A percentile compares a stretch with the other conserved stretches of the same genome.
Evolutionary conservation across 352 stramenopile species (phyloP).

Genomic region (Globisporangium mamillatum): DNA sequence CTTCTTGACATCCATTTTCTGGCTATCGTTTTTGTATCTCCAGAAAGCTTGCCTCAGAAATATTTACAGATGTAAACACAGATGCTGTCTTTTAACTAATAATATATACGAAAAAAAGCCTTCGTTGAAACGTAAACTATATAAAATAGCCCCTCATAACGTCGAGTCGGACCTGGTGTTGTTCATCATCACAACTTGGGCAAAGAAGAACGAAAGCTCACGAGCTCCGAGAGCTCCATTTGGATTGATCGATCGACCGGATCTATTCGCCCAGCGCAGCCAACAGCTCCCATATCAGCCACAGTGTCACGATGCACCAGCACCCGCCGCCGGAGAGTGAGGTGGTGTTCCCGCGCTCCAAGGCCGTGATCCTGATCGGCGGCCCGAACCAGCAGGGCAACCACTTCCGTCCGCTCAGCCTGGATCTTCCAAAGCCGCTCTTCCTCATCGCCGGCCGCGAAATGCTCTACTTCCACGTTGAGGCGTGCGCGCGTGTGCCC

Average conservation of each 20-base stretch:
- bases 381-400: slow-evolving; percentile 85
- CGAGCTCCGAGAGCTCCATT: slow-evolving; percentile 2
- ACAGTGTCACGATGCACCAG: slow-evolving; percentile 5
- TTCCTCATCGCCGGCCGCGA: slow-evolving; percentile 84
- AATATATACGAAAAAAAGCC: background rate
- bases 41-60: background rate
- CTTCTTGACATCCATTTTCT: background rate
- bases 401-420: slow-evolving; percentile 83
- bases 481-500: slow-evolving; percentile 77
- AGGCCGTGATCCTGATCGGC: slow-evolving; percentile 86
- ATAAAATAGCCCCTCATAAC: background rate
- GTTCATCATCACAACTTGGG: background rate
- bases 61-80: background rate
- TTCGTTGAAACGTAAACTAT: background rate
- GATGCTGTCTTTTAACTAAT: background rate
- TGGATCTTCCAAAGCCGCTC: slow-evolving; percentile 84
- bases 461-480: slow-evolving; percentile 89
- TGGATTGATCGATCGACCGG: background rate
- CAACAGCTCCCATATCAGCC: background rate
- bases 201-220: slow-evolving; percentile 1
- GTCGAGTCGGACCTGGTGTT: background rate
- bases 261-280: background rate
- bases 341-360: slow-evolving; percentile 66
- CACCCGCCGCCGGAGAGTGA: slow-evolving; percentile 26
- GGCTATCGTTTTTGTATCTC: background rate